A percentile compares a stretch with the other conserved stretches of the same genome.
These are phyloP conservation scores for Acer negundo DNA, from an alignment of 345 rosid genomes.

Conservation along the genomic window DNA sequence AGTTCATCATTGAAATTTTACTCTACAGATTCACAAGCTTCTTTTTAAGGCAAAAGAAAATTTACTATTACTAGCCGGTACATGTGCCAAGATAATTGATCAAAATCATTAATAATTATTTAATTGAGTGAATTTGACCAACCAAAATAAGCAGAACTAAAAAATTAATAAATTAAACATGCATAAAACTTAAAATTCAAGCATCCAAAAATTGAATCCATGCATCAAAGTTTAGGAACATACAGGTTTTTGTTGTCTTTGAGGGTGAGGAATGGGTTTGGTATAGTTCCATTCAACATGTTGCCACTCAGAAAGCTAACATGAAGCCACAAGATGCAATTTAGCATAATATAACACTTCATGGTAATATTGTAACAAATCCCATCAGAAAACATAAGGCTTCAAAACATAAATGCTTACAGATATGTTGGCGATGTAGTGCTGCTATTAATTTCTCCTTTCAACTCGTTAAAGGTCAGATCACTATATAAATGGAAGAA, in stretches of 20 bases:
- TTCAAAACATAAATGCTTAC: slow-evolving; percentile 13
- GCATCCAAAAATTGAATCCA: slow-evolving; percentile 11
- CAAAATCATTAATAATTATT: too few species aligned
- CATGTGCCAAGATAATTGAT: background rate
- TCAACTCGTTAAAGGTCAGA: slow-evolving; percentile 27
- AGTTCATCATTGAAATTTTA: background rate
- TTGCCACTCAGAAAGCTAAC: slow-evolving; percentile 25
- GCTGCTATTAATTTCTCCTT: background rate
- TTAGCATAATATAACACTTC: background rate
- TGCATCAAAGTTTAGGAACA: slow-evolving; percentile 8
- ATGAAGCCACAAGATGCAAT: background rate
- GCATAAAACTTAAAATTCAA: background rate
- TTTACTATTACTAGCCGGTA: background rate
- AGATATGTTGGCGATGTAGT: background rate
- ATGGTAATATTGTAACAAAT: background rate
- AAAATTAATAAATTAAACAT: background rate
- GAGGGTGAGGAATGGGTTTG: slow-evolving; percentile 8
- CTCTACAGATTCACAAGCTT: background rate
- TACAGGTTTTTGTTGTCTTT: slow-evolving; percentile 17
- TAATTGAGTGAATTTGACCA: background rate
- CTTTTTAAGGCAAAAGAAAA: background rate
- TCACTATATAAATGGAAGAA: slow-evolving; percentile 22
- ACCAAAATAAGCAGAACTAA: background rate
- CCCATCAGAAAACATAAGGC: background rate
- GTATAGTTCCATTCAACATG: slow-evolving; percentile 27